A percentile compares a stretch with the other conserved stretches of the same genome.
phyloP scores from a whole-genome alignment of 2,329 filamentous ascomycete genomes.

The Trichophyton rubrum region DNA sequence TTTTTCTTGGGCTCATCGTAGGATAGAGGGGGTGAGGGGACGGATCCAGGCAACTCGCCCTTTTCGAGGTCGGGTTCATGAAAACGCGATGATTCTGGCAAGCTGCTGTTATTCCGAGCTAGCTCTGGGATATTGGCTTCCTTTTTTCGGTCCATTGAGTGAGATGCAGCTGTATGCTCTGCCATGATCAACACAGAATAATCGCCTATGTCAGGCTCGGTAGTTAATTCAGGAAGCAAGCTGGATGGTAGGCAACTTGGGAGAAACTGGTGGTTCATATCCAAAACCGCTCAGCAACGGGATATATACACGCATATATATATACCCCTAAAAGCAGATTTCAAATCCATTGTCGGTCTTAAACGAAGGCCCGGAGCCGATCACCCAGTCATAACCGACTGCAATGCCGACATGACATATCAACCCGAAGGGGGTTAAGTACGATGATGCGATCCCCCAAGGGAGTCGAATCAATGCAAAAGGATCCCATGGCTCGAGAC shows the following conservation, averaged over 20 bases:
- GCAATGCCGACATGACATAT: neutral
- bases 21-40: neutral
- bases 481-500: neutral
- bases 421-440: neutral
- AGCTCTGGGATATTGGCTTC: neutral
- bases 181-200: neutral
- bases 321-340: neutral
- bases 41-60: neutral
- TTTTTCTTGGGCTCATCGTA: neutral
- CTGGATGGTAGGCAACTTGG: neutral
- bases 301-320: neutral
- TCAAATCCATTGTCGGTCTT: neutral
- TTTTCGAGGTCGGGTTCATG: neutral
- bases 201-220: neutral
- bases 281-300: neutral
- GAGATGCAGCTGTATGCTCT: neutral
- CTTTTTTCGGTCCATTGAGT: neutral
- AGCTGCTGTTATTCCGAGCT: neutral
- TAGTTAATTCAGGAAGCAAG: neutral
- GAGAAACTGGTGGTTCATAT: neutral
- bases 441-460: neutral
- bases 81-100: neutral
- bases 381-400: neutral
- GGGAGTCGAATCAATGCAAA: neutral
- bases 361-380: neutral